A percentile compares a stretch with the other conserved stretches of the same genome.
Conservation (phyloP, 352 stramenopile species). For the Phytophthora tentaculata region DNA sequence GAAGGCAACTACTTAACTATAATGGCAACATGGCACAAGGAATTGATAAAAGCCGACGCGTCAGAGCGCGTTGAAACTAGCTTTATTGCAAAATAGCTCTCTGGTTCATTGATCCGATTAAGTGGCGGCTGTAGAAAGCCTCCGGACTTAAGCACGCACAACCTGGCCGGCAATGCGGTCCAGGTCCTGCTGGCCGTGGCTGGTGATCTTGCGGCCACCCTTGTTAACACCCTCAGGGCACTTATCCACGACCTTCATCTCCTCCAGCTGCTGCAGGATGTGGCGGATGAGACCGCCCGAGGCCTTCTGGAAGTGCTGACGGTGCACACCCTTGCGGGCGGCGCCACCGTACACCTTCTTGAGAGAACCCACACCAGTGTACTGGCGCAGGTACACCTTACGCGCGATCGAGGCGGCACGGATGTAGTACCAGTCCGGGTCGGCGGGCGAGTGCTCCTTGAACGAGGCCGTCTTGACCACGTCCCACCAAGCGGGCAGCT, state of each 20-base stretch:
- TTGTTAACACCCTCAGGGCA: conserved; percentile 91
- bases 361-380: conserved; percentile 96
- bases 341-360: conserved; percentile 98
- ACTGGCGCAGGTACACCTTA: conserved; percentile 98
- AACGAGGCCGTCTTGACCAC: conserved; percentile 98
- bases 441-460: conserved; percentile 98
- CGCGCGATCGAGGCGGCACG: conserved; percentile 97
- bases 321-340: conserved; percentile 91
- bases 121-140: conserved; percentile 33
- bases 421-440: conserved; percentile 99
- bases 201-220: conserved; percentile 95
- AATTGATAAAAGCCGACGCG: conserved; percentile 22
- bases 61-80: conserved; percentile 27
- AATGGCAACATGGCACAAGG: neutral
- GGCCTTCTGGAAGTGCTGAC: conserved; percentile 97
- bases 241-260: conserved; percentile 99
- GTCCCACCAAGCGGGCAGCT: conserved; percentile 97
- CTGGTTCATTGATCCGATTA: conserved; percentile 44
- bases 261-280: conserved; percentile 97
- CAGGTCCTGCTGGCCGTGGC: conserved; percentile 98
- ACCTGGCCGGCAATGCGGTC: conserved; percentile 98
- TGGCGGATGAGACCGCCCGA: conserved; percentile 97
- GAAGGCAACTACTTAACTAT: neutral
- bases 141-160: conserved; percentile 73
- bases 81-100: conserved; percentile 71